A percentile compares a stretch with the other conserved stretches of the same genome.
Conservation (phyloP, 176 grass and related monocot species). For the Chloris gayana region DNA sequence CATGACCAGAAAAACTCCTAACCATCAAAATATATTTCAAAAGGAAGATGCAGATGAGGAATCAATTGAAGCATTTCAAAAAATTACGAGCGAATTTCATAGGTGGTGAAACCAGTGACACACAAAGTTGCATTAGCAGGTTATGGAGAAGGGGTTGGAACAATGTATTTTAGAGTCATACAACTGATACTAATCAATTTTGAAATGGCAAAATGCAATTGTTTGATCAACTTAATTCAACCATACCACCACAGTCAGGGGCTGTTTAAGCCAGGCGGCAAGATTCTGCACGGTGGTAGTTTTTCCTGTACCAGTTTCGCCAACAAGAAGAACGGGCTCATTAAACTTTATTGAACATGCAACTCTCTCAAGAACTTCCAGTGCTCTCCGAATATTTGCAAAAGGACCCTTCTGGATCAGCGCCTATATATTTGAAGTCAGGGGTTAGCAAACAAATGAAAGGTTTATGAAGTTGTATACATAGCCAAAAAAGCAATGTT, state of each 20-base stretch:
- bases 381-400: slow-evolving; percentile 67
- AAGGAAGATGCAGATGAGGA: background rate
- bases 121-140: background rate
- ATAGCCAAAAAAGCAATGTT: background rate
- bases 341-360: slow-evolving; percentile 86
- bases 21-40: slow-evolving; percentile 8
- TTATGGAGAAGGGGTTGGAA: background rate
- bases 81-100: background rate
- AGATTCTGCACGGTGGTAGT: slow-evolving; percentile 93
- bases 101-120: slow-evolving; percentile 10
- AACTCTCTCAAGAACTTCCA: slow-evolving; percentile 85
- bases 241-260: slow-evolving; percentile 84
- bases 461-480: background rate
- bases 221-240: background rate
- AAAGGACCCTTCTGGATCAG: slow-evolving; percentile 68
- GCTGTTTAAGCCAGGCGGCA: slow-evolving; percentile 74
- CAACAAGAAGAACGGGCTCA: slow-evolving; percentile 94
- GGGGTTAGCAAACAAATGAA: slow-evolving; percentile 30
- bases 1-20: background rate
- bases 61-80: slow-evolving; percentile 8
- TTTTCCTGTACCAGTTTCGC: slow-evolving; percentile 98
- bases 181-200: background rate
- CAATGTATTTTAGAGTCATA: background rate
- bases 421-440: slow-evolving; percentile 39
- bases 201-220: slow-evolving; percentile 15